Evolutionary conservation across 1,139 yeast species (phyloP).

Genomic region (Pichia sp.): DNA sequence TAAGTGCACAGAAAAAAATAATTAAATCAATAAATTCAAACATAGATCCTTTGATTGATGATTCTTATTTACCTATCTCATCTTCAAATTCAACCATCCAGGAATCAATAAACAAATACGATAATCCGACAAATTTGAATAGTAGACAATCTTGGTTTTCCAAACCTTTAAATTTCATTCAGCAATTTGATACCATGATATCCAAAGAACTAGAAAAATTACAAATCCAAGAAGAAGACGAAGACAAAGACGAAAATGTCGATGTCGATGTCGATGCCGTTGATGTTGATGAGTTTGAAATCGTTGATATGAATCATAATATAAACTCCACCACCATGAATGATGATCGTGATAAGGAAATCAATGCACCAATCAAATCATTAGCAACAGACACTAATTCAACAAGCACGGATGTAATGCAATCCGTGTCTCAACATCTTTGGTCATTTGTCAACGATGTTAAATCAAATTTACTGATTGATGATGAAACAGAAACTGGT

Average conservation of each 20-base stretch:
- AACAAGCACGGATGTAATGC: constrained; percentile 23
- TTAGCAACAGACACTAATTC: constrained; percentile 16
- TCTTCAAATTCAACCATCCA: background rate
- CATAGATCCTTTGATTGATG: constrained; percentile 22
- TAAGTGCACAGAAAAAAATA: constrained; percentile 14
- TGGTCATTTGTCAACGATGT: constrained; percentile 32
- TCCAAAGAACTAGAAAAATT: constrained; percentile 62
- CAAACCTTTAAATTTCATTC: constrained; percentile 57
- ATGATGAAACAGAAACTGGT: background rate
- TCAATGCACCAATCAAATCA: constrained; percentile 22
- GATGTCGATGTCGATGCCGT: background rate
- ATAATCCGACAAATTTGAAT: background rate
- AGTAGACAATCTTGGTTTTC: constrained; percentile 34
- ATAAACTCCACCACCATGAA: no score
- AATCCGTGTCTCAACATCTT: constrained; percentile 26
- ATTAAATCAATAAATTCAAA: constrained; percentile 13
- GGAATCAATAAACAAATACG: background rate
- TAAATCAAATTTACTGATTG: constrained; percentile 23
- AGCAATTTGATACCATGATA: constrained; percentile 61
- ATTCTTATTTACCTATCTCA: constrained; percentile 5
- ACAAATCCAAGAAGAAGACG: constrained; percentile 20
- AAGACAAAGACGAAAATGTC: constrained; percentile 26
- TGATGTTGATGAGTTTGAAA: background rate
- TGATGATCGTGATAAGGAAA: constrained; percentile 13
- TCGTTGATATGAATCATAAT: background rate